Conservation (phyloP, 805 yeast species). For the Wickerhamiella vanderwaltii region DNA sequence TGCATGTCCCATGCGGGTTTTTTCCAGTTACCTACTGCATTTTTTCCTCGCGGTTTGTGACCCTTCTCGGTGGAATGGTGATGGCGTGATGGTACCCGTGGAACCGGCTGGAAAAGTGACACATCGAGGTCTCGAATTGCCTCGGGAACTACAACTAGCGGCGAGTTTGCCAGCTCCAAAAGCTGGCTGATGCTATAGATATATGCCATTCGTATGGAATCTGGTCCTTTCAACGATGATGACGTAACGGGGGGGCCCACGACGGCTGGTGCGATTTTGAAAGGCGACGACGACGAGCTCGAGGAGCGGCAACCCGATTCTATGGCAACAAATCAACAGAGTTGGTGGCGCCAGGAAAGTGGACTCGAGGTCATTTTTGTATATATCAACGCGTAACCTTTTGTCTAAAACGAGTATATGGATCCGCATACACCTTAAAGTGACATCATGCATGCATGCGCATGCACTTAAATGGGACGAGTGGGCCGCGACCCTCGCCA, state of each 20-base stretch:
- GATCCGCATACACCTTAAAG: too few species aligned
- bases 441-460: too few species aligned
- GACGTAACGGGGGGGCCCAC: too few species aligned
- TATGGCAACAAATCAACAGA: too few species aligned
- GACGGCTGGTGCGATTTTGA: too few species aligned
- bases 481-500: too few species aligned
- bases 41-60: conserved; percentile 6
- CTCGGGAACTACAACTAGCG: conserved; percentile 20
- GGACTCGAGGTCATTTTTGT: neutral
- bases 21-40: conserved; percentile 2
- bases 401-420: too few species aligned
- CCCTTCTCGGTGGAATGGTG: neutral
- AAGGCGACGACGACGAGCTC: too few species aligned
- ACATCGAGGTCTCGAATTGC: conserved; percentile 4
- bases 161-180: conserved; percentile 19
- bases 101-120: neutral
- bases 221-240: too few species aligned
- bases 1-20: conserved; percentile 9
- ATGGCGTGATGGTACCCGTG: neutral
- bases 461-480: too few species aligned
- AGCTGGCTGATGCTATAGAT: conserved; percentile 18
- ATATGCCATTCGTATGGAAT: too few species aligned
- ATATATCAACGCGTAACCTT: neutral
- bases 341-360: neutral
- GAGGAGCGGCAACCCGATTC: too few species aligned